Evolutionary conservation across 2,329 filamentous ascomycete genomes (phyloP), one percentile per base, ranked within the genome.

Genomic region (Massarina eburnea): DNA sequence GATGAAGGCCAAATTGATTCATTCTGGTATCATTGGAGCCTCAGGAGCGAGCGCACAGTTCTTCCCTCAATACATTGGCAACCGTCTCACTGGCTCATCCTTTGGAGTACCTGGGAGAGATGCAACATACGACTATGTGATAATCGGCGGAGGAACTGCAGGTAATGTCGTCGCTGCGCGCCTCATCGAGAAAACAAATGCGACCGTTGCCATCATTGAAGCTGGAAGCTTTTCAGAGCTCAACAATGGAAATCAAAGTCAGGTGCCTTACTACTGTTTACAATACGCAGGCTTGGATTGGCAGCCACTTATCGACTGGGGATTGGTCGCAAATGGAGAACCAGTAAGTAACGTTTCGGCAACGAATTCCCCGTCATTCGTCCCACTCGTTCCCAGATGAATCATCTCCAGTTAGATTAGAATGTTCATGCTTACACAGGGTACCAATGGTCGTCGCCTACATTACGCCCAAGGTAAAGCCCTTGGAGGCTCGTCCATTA

Each of bases 401-500:
- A n/a, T n/a, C n/a, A n/a, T n/a, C n/a, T n/a, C n/a, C n/a, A n/a
- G n/a, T n/a, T n/a, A n/a, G n/a, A n/a, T n/a, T n/a, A n/a, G n/a
- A n/a, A n/a, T n/a, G n/a, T n/a, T n/a, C n/a, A n/a, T n/a, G n/a
- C n/a, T n/a, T n/a, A n/a, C n/a, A n/a, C n/a, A n/a, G n/a, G n/a
- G n/a, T n/a, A 49, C 53, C 9, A 48, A 49, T 8, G 52, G 55
- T 15, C 53, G 61, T 8, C 49, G 47, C n/a, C 56, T 67, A 8
- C 64, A 65, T 39, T 68, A 68, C 46, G 62, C 62, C 8, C 57
- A 60, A 34, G 66, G 65, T 12, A 65, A 68, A 36, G 61, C 58
- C 2, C 45, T 69, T 3, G 65, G 66, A 21, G 63, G 64, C 8
- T 57, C 56, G 15, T 64, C 59, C 12, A 60, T 58, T 1, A 45